A percentile compares a stretch with the other conserved stretches of the same genome.
Evolutionary conservation across 2,329 filamentous ascomycete genomes (phyloP).

Genomic region (Trichoderma sp.): DNA sequence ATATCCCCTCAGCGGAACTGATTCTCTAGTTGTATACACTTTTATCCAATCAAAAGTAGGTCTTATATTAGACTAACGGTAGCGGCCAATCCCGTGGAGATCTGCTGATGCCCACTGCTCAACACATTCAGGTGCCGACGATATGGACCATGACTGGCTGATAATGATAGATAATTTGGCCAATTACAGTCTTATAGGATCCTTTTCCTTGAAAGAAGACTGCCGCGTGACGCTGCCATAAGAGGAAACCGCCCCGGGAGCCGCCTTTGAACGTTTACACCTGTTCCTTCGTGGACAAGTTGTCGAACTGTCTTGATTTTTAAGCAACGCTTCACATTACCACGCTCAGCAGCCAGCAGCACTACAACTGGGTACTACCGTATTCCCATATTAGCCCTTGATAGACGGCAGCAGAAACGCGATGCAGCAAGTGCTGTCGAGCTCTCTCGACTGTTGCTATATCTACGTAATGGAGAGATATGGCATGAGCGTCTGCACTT

Average conservation of each 20-base stretch:
- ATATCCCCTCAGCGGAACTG: background rate
- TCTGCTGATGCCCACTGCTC: slow-evolving; percentile 15
- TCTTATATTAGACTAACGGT: background rate
- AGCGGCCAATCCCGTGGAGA: slow-evolving; percentile 26
- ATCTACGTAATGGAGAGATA: background rate
- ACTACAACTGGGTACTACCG: background rate
- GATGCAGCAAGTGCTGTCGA: background rate
- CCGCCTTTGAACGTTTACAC: background rate
- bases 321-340: background rate
- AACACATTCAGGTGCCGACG: slow-evolving; percentile 17
- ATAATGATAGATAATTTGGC: slow-evolving; percentile 12
- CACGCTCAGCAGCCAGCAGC: background rate
- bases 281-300: background rate
- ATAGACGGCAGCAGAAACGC: background rate
- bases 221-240: slow-evolving; percentile 18
- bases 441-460: background rate
- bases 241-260: slow-evolving; percentile 6
- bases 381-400: background rate
- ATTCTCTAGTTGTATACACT: background rate
- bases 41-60: slow-evolving; percentile 19
- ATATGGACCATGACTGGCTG: slow-evolving; percentile 26
- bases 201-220: slow-evolving; percentile 19
- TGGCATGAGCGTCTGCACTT: background rate
- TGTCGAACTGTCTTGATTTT: background rate
- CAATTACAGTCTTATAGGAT: slow-evolving; percentile 8